phyloP scores from a whole-genome alignment of 768 basidiomycete species.

The Obba rivulosa region DNA sequence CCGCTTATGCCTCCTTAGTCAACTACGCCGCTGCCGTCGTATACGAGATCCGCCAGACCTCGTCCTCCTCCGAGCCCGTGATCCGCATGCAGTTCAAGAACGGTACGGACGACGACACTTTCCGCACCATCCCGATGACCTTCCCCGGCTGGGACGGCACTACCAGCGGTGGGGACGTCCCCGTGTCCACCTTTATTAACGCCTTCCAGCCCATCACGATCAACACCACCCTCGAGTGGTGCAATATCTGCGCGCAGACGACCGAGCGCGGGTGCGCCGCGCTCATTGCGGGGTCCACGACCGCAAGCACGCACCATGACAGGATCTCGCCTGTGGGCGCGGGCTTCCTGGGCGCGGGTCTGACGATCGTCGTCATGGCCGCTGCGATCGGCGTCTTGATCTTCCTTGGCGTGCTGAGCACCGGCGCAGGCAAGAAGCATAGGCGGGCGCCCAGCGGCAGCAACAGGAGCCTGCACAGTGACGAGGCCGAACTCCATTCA shows the following conservation, averaged over 20 bases:
- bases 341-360: constrained; percentile 64
- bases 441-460: not conserved
- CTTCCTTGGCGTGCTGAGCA: constrained; percentile 8
- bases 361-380: constrained; percentile 14
- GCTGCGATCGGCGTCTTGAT: constrained; percentile 8
- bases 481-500: too few relatives aligned
- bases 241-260: constrained; percentile 50
- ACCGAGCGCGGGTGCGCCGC: constrained; percentile 54
- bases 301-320: constrained; percentile 26
- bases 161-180: constrained; percentile 38
- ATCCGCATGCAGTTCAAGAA: constrained; percentile 70
- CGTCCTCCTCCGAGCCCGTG: constrained; percentile 40
- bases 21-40: constrained; percentile 55
- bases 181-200: constrained; percentile 46
- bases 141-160: constrained; percentile 34
- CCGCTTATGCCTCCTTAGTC: constrained; percentile 31
- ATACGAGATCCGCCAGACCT: constrained; percentile 52
- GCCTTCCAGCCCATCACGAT: constrained; percentile 41
- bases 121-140: constrained; percentile 37
- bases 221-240: constrained; percentile 54
- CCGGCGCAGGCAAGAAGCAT: not conserved
- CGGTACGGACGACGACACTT: constrained; percentile 44
- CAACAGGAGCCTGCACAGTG: not conserved
- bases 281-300: constrained; percentile 23
- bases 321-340: constrained; percentile 51